Evolutionary conservation across 768 basidiomycete genomes (phyloP).

Genomic region (Auriscalpium orientale): DNA sequence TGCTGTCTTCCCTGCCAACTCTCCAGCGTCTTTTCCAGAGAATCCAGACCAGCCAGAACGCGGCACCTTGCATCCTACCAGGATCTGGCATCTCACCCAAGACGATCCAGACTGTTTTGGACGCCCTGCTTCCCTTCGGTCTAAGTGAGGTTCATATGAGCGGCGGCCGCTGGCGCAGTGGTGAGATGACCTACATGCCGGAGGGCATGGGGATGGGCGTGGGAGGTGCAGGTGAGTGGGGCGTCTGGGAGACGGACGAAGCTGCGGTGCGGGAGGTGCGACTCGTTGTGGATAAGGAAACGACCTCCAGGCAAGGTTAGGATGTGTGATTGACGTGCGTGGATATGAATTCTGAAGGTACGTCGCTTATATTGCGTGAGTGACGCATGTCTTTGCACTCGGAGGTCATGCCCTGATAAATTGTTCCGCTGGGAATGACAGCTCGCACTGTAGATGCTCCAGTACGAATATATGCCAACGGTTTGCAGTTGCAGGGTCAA

Average conservation of each 20-base stretch:
- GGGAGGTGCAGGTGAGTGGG: conserved; percentile 51
- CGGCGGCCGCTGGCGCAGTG: conserved; percentile 55
- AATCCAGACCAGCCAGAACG: background rate
- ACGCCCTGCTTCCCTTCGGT: conserved; percentile 45
- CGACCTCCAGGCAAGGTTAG: too few species aligned
- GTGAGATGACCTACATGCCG: conserved; percentile 43
- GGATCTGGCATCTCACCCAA: conserved; percentile 67
- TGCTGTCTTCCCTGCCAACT: conserved; percentile 16
- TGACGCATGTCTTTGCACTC: too few species aligned
- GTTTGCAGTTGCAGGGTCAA: too few species aligned
- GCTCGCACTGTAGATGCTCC: too few species aligned
- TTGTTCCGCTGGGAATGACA: too few species aligned
- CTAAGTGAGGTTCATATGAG: conserved; percentile 69
- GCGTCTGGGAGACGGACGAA: conserved; percentile 56
- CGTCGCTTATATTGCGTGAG: too few species aligned
- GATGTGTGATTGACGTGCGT: too few species aligned
- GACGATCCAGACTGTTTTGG: conserved; percentile 44
- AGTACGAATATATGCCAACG: too few species aligned
- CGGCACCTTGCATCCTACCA: conserved; percentile 41
- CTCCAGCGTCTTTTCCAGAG: conserved; percentile 15
- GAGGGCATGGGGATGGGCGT: conserved; percentile 65
- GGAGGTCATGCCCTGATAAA: too few species aligned
- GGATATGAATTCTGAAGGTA: too few species aligned
- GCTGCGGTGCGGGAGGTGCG: conserved; percentile 45
- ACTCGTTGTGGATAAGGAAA: conserved; percentile 32